Conservation (phyloP, 2,329 filamentous ascomycete species). For the Verticillium zaregamsianum region DNA sequence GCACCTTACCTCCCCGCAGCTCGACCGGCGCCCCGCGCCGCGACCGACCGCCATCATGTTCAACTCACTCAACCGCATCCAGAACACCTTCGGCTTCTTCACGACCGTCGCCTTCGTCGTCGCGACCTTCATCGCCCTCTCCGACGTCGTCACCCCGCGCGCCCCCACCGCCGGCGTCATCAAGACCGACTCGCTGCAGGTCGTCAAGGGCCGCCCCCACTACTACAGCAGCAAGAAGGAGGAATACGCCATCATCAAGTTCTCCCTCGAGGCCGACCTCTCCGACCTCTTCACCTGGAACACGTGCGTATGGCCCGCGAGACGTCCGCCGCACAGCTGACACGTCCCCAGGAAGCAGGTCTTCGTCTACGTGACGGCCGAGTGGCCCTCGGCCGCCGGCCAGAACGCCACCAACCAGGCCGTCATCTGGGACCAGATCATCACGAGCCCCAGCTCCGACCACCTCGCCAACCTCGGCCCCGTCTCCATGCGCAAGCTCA, state of each 20-base stretch:
- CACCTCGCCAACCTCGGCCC: constrained; percentile 58
- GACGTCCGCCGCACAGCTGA: neutral
- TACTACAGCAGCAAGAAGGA: constrained; percentile 92
- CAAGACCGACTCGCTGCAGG: constrained; percentile 72
- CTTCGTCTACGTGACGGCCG: constrained; percentile 92
- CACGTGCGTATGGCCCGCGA: constrained; percentile 41
- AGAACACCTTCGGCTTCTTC: constrained; percentile 97
- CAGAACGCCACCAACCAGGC: constrained; percentile 58
- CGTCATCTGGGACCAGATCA: constrained; percentile 95
- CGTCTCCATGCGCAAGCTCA: constrained; percentile 57
- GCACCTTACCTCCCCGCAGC: neutral
- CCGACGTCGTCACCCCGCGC: constrained; percentile 68
- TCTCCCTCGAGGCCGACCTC: constrained; percentile 89
- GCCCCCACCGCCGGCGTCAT: constrained; percentile 60
- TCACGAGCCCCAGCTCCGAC: constrained; percentile 67
- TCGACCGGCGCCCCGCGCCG: neutral
- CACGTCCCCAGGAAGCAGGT: constrained; percentile 64
- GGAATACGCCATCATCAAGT: constrained; percentile 92
- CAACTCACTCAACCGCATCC: constrained; percentile 76
- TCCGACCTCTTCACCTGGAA: constrained; percentile 97
- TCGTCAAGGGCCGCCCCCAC: constrained; percentile 87
- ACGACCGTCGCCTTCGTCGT: constrained; percentile 86
- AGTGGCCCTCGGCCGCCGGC: constrained; percentile 45
- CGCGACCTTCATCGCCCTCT: constrained; percentile 73
- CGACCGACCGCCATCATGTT: constrained; percentile 61